Evolutionary conservation across 257 asterid species (phyloP), one percentile per base, ranked within the genome.

Genomic region (Nicotiana sylvestris): DNA sequence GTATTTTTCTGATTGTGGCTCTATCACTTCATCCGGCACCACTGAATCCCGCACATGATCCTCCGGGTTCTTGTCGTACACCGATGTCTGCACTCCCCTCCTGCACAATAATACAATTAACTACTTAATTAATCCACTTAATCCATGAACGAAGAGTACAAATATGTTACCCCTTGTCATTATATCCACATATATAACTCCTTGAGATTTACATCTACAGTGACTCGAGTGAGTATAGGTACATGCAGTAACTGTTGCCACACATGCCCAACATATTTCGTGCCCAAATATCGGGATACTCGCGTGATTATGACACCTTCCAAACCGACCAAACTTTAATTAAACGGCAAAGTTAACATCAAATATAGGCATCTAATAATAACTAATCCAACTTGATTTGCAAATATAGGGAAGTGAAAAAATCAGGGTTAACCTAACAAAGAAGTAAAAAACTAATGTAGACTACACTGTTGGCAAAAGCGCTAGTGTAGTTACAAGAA

Each of bases 1-100:
- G 87, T 90, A 94, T 13, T 87, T 60, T 6, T 86, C 95, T 0
- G 95, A 87, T 18, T 83, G 87, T 46, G 86, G 37, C 8, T 87
- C 81, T 83, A 90, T 92, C 53, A 91, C 87, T 68, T 92, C 66
- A 55, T 94, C 97, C 0, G 98, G 95, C 35, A 93, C 93, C 82
- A 88, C 84, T 4, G 85, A 66, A n/a, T 74, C 37, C 1, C 4
- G 90, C 72, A 82, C 82, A 46, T 81, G 87, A 80, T 94, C 99
- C 82, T 94, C 99, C 0, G 82, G 89, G 87, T 96, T 91, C 97
- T 94, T 96, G 82, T 93, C 98, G 84, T 94, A 96, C 61, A 83
- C 93, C 0, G 97, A 94, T 37, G 46, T 88, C 82, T 94, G 97
- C 82, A 96, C 97, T 11, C 83, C 89, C 89, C 94, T 90, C 89